Evolutionary conservation across 768 basidiomycete genomes (phyloP), one percentile per base, ranked within the genome.

Genomic region (Kwoniella botswanensis): DNA sequence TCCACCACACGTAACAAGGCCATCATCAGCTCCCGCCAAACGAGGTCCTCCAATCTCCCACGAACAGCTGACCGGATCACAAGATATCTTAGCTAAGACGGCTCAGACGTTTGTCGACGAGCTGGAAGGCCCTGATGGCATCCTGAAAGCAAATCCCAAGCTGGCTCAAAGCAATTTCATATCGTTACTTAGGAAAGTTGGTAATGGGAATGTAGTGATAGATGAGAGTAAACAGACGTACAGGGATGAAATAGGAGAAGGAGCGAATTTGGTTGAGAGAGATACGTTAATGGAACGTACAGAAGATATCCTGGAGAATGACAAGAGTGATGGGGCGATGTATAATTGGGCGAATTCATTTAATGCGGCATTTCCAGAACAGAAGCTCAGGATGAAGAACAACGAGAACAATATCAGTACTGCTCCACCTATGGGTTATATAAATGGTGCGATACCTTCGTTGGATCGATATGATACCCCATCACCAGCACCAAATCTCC

Each of bases 121-220:
- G 29, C 67, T 75, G 1, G 69, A 62, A 46, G 29, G 24, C 0
- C 15, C 46, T 1, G 46, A 61, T 17, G 59, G 50, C 6, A 41
- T 73, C 0, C 15, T 72, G 17, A 21, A n/a, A 15, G 43, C 67
- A 5, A 76, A 79, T 44, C 76, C 76, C 9, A 79, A 79, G 65
- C 65, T 79, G 11, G 73, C 74, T 7, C 55, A 76, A 42, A 77
- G 76, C 58, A 59, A 71, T 41, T 79, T 79, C 65, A 69, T 76
- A 63, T 55, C 52, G 41, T 52, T 79, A 9, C 43, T 79, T 21
- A 54, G 68, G 35, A 72, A 61, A 4, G 55, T 79, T 3, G 73
- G 72, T 0, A 26, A 57, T 12, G 70, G 63, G 13, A 42, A 64
- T 21, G 68, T 77, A 22, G 71, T 77, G 26, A 67, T 77, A 3